These are phyloP conservation scores for Verticillium nonalfalfae DNA, from an alignment of 2,329 filamentous ascomycete species.

Conservation along the genomic window DNA sequence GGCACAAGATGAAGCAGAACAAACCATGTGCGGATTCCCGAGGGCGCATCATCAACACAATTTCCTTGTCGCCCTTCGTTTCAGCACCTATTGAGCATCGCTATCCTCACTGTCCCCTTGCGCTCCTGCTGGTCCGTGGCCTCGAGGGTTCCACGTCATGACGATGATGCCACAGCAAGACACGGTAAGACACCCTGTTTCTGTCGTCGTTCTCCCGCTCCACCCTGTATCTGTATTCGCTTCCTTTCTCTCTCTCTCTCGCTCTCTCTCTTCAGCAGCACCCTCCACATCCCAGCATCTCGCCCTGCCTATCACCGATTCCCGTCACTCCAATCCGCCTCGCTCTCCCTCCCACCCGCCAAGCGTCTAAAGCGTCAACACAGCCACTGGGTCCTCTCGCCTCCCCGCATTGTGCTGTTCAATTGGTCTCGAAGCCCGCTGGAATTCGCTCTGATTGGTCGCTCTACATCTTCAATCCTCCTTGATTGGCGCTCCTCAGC, in stretches of 20 bases:
- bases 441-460: not conserved
- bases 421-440: not conserved
- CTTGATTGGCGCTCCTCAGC: not conserved
- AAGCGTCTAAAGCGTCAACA: conserved; percentile 2
- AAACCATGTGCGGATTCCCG: too few relatives aligned
- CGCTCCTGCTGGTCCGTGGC: not conserved
- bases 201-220: not conserved
- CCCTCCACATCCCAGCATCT: not conserved
- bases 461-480: not conserved
- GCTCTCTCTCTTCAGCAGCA: too few relatives aligned
- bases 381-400: not conserved
- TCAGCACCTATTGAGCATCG: not conserved
- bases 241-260: too few relatives aligned
- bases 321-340: not conserved
- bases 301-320: not conserved
- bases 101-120: not conserved
- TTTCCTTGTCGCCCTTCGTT: not conserved
- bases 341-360: not conserved
- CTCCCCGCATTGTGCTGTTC: not conserved
- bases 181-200: not conserved
- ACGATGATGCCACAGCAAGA: not conserved
- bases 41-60: not conserved
- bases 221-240: not conserved
- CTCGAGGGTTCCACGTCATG: not conserved
- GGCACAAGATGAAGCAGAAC: too few relatives aligned